Conservation (phyloP, 805 yeast genomes). For the Ogataea trehalophila region DNA sequence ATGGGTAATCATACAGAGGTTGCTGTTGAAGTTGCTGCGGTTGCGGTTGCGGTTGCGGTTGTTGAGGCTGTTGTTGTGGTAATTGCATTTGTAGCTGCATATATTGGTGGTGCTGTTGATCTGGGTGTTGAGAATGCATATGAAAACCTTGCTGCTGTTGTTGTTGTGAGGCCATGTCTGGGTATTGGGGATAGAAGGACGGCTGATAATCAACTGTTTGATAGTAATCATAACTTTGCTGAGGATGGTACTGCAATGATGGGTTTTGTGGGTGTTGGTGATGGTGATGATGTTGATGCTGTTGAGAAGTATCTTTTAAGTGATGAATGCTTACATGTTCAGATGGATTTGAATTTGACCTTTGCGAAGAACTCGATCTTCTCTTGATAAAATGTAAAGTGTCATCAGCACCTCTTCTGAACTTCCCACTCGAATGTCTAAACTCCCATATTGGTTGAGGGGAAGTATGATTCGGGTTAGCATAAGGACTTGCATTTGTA, state of each 20-base stretch:
- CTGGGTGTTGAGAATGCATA: background rate
- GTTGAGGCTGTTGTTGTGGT: constrained; percentile 3
- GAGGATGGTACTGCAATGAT: constrained; percentile 5
- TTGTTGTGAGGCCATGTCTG: constrained; percentile 7
- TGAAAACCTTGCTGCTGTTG: constrained; percentile 7
- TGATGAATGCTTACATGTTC: background rate
- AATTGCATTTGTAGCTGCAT: background rate
- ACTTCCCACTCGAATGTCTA: constrained; percentile 47
- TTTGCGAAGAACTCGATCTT: constrained; percentile 36
- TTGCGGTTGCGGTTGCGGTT: constrained; percentile 4
- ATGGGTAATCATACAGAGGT: constrained; percentile 9
- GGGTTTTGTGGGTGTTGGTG: constrained; percentile 6
- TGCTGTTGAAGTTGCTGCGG: constrained; percentile 2
- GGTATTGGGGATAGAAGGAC: constrained; percentile 12
- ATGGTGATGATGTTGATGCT: too few species aligned
- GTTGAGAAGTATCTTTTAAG: constrained; percentile 9
- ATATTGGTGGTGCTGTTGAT: background rate
- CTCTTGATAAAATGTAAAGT: constrained; percentile 43
- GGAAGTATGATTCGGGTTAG: background rate
- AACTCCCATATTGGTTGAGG: constrained; percentile 48
- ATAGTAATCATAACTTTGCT: constrained; percentile 10
- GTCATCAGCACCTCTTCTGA: constrained; percentile 42
- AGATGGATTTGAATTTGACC: constrained; percentile 3
- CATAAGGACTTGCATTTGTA: background rate
- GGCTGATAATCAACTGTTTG: constrained; percentile 19